These are phyloP conservation scores for Phoma sp. DNA, from an alignment of 2,329 filamentous ascomycete genomes.

Conservation along the genomic window DNA sequence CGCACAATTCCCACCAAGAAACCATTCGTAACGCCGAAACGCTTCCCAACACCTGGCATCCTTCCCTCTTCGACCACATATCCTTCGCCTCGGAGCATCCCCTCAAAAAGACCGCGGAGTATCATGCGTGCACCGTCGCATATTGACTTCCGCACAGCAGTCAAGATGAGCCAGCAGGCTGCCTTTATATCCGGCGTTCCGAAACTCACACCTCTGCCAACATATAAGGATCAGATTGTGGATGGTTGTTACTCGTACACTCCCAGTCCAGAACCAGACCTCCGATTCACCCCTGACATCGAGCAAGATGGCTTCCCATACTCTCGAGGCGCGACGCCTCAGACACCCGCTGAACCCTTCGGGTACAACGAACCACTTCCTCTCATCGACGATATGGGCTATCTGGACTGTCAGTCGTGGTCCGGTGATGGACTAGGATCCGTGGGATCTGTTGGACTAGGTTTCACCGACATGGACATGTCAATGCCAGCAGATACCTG, in stretches of 20 bases:
- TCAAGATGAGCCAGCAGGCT: constrained; percentile 35
- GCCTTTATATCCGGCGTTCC: constrained; percentile 31
- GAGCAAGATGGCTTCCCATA: constrained; percentile 26
- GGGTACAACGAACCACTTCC: constrained; percentile 31
- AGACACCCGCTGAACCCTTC: constrained; percentile 39
- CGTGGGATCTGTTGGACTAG: constrained; percentile 31
- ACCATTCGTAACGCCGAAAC: constrained; percentile 34
- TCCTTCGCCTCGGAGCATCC: constrained; percentile 33
- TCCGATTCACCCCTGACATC: constrained; percentile 26
- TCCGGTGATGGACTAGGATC: constrained; percentile 30
- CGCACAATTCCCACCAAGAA: constrained; percentile 36
- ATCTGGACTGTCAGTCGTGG: constrained; percentile 34
- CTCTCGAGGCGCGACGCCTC: constrained; percentile 37
- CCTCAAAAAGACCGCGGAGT: constrained; percentile 26
- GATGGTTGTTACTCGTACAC: constrained; percentile 37
- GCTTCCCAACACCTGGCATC: constrained; percentile 31
- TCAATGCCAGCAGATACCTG: constrained; percentile 13
- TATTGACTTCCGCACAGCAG: constrained; percentile 39
- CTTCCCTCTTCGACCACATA: constrained; percentile 28
- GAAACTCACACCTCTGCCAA: constrained; percentile 39
- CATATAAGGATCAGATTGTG: constrained; percentile 31
- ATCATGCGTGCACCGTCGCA: constrained; percentile 35
- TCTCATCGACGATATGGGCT: constrained; percentile 29
- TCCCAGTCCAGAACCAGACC: constrained; percentile 32
- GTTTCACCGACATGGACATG: constrained; percentile 31